Evolutionary conservation across 1,284 basidiomycete genomes (phyloP).

Genomic region (Rhodotorula sp.): DNA sequence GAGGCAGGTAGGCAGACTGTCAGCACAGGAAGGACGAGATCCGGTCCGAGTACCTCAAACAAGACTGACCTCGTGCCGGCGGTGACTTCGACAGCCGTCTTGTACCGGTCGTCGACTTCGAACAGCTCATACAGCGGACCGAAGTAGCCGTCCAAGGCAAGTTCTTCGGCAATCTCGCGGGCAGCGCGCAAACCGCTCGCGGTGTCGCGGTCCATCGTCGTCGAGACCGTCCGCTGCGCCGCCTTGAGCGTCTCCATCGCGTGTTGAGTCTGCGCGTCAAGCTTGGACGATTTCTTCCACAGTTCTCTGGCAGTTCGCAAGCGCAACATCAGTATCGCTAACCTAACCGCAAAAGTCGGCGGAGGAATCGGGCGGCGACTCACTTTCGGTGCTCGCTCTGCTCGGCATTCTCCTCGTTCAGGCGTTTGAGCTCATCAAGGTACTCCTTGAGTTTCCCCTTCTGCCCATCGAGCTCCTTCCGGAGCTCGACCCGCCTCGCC

Average conservation of each 20-base stretch:
- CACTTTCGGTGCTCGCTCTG: constrained; percentile 75
- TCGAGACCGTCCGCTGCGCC: constrained; percentile 74
- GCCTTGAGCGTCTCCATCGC: constrained; percentile 76
- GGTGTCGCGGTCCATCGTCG: constrained; percentile 97
- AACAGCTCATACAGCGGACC: constrained; percentile 94
- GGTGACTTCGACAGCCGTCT: constrained; percentile 88
- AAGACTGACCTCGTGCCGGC: constrained; percentile 78
- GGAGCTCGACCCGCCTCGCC: constrained; percentile 15
- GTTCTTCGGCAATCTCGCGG: constrained; percentile 71
- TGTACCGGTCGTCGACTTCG: constrained; percentile 88
- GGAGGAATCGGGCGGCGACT: constrained; percentile 41
- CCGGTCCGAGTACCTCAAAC: too few relatives aligned
- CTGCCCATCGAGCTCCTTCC: constrained; percentile 42
- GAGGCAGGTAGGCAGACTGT: background rate
- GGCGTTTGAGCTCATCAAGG: constrained; percentile 42
- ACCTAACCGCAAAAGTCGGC: background rate
- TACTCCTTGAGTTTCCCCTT: constrained; percentile 29
- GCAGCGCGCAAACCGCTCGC: constrained; percentile 66
- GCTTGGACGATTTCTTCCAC: constrained; percentile 92
- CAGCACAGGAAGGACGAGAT: too few relatives aligned
- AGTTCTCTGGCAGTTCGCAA: constrained; percentile 58
- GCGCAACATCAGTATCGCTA: background rate
- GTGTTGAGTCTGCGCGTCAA: constrained; percentile 71
- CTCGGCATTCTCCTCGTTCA: constrained; percentile 46
- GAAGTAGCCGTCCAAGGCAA: constrained; percentile 73